Base-by-base conservation (phyloP, 371 early-diverging fungal species). In the Capillidium heterosporum region DNA sequence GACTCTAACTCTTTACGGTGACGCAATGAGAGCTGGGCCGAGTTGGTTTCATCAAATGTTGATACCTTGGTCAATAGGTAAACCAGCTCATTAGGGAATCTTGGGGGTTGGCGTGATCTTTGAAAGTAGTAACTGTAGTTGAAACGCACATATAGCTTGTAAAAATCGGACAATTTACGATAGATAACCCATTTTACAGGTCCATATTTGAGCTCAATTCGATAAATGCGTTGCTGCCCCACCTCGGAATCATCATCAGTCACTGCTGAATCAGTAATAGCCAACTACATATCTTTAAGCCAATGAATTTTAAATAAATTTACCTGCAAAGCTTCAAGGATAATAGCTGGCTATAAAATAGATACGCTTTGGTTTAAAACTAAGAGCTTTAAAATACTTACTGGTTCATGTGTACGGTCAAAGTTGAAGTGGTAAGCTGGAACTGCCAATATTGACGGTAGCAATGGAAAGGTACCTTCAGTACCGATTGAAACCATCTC, bases 191-290 rank as follows among this genome's bases (percentile, higher is more conserved):
- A 89, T 67, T 81, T 78, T 46, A 80, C 65, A 57, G 82, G 82
- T 15, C 89, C 89, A 59, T 89, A 89, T 56, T 79, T 74, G 32
- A 86, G 62, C 58, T 84, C 84, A 40, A 87, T 76, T 32, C 84
- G 74, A 61, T 80, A 81, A 23, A 74, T 63, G 64, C 71, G 71
- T 59, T 73, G 64, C 27, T 54, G 66, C n/a, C 11, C 46, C 26
- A 58, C 64, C 0, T 63, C 44, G 11, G 66, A 63, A 13, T 66
- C 51, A 57, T 28, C 29, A 59, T 64, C 42, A 0, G 19, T 29
- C 17, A n/a, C 26, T n/a, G 53, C 47, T 41, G 54, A 44, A 44
- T 28, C 57, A 17, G 48, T 35, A 23, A 43, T 24, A 48, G 27
- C 44, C 29, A 50, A 32, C 57, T 51, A 41, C 17, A 57, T 1